Conservation (phyloP, 2,329 filamentous ascomycete genomes). For the Xylaria sp. region DNA sequence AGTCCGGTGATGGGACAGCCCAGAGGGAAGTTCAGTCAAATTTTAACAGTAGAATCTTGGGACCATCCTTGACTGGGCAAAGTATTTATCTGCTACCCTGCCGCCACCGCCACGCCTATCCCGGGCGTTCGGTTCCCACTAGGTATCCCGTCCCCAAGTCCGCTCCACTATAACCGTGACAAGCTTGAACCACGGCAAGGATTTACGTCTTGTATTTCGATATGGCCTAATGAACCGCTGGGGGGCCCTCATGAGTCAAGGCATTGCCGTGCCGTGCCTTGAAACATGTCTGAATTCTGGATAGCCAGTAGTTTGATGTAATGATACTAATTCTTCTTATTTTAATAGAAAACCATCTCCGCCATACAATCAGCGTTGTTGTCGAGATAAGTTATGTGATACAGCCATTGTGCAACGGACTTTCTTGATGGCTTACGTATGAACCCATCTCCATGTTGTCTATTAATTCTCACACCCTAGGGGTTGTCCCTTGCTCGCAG, state of each 20-base stretch:
- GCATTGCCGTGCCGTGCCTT: neutral
- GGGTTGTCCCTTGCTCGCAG: neutral
- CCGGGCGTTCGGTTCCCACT: too few relatives aligned
- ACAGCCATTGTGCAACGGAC: neutral
- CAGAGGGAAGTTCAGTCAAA: neutral
- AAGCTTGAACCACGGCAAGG: neutral
- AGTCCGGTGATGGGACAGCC: neutral
- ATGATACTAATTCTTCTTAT: neutral
- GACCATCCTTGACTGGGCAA: too few relatives aligned
- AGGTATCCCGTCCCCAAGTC: conserved; percentile 7
- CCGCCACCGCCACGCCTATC: neutral
- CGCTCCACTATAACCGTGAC: neutral
- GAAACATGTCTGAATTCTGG: neutral
- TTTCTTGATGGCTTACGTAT: neutral
- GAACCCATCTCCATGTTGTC: neutral
- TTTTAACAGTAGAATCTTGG: too few relatives aligned
- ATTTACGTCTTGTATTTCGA: neutral
- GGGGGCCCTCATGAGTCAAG: neutral
- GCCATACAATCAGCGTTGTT: neutral
- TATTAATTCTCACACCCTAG: neutral
- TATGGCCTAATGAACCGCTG: too few relatives aligned
- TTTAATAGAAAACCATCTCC: neutral
- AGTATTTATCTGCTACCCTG: neutral
- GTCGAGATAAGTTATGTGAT: neutral
- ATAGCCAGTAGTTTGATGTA: neutral